These are phyloP conservation scores for Aspergillus asperescens DNA, from an alignment of 495 filamentous ascomycete species.

Conservation along the genomic window DNA sequence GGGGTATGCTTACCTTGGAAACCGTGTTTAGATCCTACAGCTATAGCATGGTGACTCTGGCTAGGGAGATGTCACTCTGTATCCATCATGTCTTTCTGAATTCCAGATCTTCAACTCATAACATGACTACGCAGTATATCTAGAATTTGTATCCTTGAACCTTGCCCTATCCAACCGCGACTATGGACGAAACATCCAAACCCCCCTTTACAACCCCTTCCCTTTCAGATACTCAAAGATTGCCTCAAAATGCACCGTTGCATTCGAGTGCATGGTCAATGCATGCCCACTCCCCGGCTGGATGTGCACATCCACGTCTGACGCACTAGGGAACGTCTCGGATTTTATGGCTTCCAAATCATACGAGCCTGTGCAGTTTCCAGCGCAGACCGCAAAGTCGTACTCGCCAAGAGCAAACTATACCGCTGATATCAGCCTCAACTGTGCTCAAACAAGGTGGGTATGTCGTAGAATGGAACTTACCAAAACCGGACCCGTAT, in stretches of 20 bases:
- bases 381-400: background rate
- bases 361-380: conserved; percentile 3
- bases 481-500: background rate
- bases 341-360: background rate
- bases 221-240: background rate
- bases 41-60: too few relatives aligned
- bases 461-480: background rate
- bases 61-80: too few relatives aligned
- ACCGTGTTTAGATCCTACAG: background rate
- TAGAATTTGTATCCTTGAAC: too few relatives aligned
- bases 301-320: background rate
- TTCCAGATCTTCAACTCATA: too few relatives aligned
- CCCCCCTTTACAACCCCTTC: background rate
- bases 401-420: conserved; percentile 2
- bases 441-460: background rate
- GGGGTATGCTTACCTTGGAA: background rate
- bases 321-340: background rate
- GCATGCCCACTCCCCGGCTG: conserved; percentile 3
- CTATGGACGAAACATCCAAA: too few relatives aligned
- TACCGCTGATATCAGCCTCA: background rate
- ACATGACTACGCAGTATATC: too few relatives aligned
- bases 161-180: too few relatives aligned
- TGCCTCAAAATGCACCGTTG: background rate
- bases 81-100: too few relatives aligned
- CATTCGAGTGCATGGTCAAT: conserved; percentile 3